These are phyloP conservation scores for Gracilaria caudata DNA, from an alignment of 23 red algal genomes.

Conservation along the genomic window DNA sequence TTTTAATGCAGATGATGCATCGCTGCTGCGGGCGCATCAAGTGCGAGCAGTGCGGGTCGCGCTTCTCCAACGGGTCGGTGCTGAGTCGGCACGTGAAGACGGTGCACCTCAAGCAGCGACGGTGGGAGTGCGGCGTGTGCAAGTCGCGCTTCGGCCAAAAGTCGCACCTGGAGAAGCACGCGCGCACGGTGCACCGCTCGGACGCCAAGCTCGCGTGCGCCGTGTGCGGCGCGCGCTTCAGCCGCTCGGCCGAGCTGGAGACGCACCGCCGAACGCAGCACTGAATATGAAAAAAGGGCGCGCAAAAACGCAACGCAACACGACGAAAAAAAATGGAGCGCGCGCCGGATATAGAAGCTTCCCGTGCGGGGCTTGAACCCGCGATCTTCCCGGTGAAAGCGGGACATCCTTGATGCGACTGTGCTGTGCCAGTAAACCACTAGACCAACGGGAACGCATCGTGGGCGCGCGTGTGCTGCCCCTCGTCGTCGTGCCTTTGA, in stretches of 20 bases:
- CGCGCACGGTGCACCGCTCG: constrained; percentile 34
- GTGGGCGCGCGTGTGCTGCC: no score
- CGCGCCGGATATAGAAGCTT: background rate
- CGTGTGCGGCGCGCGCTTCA: constrained; percentile 26
- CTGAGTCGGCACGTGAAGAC: constrained; percentile 53
- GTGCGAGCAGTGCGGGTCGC: constrained; percentile 41
- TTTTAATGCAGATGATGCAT: background rate
- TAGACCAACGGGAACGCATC: constrained; percentile 43
- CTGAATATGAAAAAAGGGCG: background rate
- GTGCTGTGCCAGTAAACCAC: background rate
- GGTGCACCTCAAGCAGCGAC: constrained; percentile 50
- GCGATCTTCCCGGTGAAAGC: constrained; percentile 88
- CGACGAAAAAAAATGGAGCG: no score
- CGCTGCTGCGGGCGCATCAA: constrained; percentile 21
- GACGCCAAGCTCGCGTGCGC: constrained; percentile 2
- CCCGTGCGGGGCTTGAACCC: constrained; percentile 75
- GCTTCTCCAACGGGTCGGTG: constrained; percentile 34
- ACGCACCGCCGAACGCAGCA: background rate
- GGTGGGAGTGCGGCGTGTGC: constrained; percentile 42
- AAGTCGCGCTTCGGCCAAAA: constrained; percentile 29
- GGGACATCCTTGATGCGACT: constrained; percentile 67
- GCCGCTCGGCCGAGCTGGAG: constrained; percentile 14
- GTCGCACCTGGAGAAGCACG: constrained; percentile 43
- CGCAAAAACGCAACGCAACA: no score
- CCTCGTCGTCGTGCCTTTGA: no score